Percentiles rank a stretch among this genome's conserved stretches.
phyloP scores from a whole-genome alignment of 2,329 filamentous ascomycete species.

The Diaporthe humulicola region DNA sequence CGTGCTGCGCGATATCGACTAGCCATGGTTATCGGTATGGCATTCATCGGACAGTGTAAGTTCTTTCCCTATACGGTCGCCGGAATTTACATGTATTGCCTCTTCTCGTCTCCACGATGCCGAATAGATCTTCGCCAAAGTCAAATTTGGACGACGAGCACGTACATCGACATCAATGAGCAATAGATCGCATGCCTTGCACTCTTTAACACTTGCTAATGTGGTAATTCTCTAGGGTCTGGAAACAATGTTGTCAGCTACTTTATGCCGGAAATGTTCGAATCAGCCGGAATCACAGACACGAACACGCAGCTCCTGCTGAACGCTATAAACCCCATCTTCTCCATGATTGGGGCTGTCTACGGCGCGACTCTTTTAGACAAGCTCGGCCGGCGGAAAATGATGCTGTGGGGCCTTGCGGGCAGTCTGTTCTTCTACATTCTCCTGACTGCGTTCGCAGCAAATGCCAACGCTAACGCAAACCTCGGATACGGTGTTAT shows the following conservation, averaged over 20 bases:
- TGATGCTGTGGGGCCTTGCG: constrained; percentile 44
- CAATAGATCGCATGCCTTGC: not conserved
- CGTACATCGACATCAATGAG: not conserved
- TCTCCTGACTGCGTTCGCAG: constrained; percentile 63
- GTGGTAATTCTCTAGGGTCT: constrained; percentile 41
- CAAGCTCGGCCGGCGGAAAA: constrained; percentile 63
- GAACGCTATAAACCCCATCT: constrained; percentile 64
- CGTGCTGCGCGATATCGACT: constrained; percentile 55
- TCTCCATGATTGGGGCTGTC: constrained; percentile 63
- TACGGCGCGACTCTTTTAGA: constrained; percentile 64
- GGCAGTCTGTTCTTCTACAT: constrained; percentile 38
- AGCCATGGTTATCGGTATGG: constrained; percentile 54
- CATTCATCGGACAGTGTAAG: constrained; percentile 58
- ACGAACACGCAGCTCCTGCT: constrained; percentile 60
- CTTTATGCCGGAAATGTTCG: constrained; percentile 64
- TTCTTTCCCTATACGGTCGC: not conserved
- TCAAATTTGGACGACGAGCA: too few relatives aligned
- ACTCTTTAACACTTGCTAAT: not conserved
- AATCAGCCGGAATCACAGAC: constrained; percentile 62
- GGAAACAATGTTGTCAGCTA: constrained; percentile 58
- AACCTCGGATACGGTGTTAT: constrained; percentile 42
- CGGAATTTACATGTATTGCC: rapidly evolving
- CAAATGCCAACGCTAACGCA: constrained; percentile 47
- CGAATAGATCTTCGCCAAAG: not conserved
- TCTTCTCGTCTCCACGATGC: not conserved